Base-by-base conservation (phyloP, 78 protist genomes). In the Monosiga brevicollis region DNA sequence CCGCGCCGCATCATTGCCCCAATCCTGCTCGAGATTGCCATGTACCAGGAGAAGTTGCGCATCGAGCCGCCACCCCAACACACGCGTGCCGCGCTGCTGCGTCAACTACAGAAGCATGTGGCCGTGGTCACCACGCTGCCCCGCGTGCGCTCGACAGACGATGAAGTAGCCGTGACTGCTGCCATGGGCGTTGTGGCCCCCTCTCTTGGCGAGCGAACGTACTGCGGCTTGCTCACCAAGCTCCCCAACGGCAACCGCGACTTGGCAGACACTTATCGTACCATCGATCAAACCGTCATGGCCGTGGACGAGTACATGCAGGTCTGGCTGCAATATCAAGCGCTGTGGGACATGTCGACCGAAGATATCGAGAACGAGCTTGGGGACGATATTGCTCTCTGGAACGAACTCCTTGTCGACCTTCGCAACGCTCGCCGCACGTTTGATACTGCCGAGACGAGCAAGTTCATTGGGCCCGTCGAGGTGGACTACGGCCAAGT, bases 301-400 rank as follows among this genome's bases (percentile, higher is more conserved):
- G 78, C 79, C 75, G 91, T 84, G 29, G 35, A 42, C 11, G 79
- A 25, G 38, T 95, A 92, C 84, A 90, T 89, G 15, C 42, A 74
- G 6, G 80, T 62, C 36, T 96, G 98, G 98, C 76, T 95, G n/a
- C 90, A 86, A 71, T 96, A 94, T 86, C 98, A 96, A 80, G 86
- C 95, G 72, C 93, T 96, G 55, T 96, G 98, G 98, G 97, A 93
- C 75, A 73, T 94, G 92, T 92, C 94, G 38, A 73, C 90, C 24
- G 79, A 78, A 2, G 41, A 40, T 10, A 91, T 95, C 38, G 43
- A 71, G 36, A 42, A 43, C 39, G 55, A 42, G n/a, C 90, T 95
- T 20, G 95, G 97, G 29, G 87, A 83, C 38, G 96, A 95, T 49
- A 62, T 95, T 37, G 76, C 41, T 38, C 39, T 42, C 23, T 95